Percentiles rank a stretch among this genome's conserved stretches.
phyloP scores from a whole-genome alignment of 1,284 basidiomycete species.

The Microstroma glucosiphilum region DNA sequence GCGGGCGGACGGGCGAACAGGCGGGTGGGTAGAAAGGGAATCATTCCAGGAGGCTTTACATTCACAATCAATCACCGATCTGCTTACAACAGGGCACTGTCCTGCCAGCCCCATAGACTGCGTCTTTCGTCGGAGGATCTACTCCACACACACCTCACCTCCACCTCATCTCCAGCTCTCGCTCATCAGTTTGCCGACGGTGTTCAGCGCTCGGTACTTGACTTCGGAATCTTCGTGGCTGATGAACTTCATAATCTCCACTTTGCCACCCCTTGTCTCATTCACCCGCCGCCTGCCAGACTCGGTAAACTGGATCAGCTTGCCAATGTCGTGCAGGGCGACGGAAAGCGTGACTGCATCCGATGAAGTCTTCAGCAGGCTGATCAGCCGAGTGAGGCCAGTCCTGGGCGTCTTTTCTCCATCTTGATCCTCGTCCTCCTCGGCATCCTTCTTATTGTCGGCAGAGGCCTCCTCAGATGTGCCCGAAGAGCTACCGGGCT shows the following conservation, averaged over 20 bases:
- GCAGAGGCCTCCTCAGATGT: slow-evolving; percentile 81
- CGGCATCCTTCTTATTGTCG: slow-evolving; percentile 67
- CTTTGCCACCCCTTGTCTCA: background rate
- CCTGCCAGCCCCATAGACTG: background rate
- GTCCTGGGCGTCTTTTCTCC: background rate
- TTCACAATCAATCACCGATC: too few relatives aligned
- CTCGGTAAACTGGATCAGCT: slow-evolving; percentile 42
- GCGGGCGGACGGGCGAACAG: too few relatives aligned
- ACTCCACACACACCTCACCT: too few relatives aligned
- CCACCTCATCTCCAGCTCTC: slow-evolving; percentile 5
- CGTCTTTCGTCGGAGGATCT: background rate
- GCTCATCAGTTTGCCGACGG: slow-evolving; percentile 6
- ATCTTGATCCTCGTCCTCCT: slow-evolving; percentile 16
- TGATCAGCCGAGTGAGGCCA: background rate
- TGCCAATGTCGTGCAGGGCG: slow-evolving; percentile 42
- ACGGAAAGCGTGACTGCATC: slow-evolving; percentile 38
- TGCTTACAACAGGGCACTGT: too few relatives aligned
- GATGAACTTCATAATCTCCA: background rate
- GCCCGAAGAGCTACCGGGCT: slow-evolving; percentile 57
- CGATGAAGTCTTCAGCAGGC: background rate
- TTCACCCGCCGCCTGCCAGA: background rate
- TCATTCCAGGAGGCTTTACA: too few relatives aligned
- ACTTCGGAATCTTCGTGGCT: slow-evolving; percentile 3
- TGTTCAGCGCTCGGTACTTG: slow-evolving; percentile 2
- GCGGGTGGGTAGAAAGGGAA: too few relatives aligned